These are phyloP conservation scores for Angomonas ambiguus DNA, from an alignment of 208 protist genomes.

Conservation along the genomic window DNA sequence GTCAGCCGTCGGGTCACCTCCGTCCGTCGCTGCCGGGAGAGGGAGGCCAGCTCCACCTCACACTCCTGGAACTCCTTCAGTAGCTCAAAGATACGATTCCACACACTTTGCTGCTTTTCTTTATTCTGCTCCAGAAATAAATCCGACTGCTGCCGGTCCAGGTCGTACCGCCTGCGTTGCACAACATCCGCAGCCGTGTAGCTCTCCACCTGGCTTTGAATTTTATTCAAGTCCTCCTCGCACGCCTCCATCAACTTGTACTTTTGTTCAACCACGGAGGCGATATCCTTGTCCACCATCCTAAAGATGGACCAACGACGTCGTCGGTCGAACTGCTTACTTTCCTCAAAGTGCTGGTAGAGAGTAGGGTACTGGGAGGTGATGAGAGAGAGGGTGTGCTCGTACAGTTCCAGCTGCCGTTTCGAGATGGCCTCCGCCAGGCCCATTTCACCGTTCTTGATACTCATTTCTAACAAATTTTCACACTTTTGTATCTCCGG, in stretches of 20 bases:
- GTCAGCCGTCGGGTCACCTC: slow-evolving; percentile 75
- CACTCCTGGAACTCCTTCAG: slow-evolving; percentile 71
- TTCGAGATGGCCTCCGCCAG: slow-evolving; percentile 82
- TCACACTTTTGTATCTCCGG: slow-evolving; percentile 85
- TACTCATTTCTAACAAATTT: slow-evolving; percentile 84
- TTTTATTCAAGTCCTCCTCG: slow-evolving; percentile 82
- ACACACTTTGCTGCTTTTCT: slow-evolving; percentile 86
- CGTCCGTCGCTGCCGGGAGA: slow-evolving; percentile 56
- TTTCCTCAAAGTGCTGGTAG: slow-evolving; percentile 73
- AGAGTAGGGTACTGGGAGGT: slow-evolving; percentile 88
- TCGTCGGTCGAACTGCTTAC: slow-evolving; percentile 61
- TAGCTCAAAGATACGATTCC: slow-evolving; percentile 82
- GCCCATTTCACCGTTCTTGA: slow-evolving; percentile 87
- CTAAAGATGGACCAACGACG: slow-evolving; percentile 90
- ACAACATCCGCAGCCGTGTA: slow-evolving; percentile 78
- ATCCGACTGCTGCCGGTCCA: slow-evolving; percentile 66
- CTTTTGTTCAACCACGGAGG: slow-evolving; percentile 83
- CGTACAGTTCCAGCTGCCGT: slow-evolving; percentile 82
- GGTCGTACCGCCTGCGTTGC: slow-evolving; percentile 81
- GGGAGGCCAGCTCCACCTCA: slow-evolving; percentile 53
- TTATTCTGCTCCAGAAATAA: slow-evolving; percentile 84
- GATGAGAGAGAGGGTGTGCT: slow-evolving; percentile 82
- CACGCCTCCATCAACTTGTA: slow-evolving; percentile 83
- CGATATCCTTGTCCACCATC: slow-evolving; percentile 88
- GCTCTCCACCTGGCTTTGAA: slow-evolving; percentile 80